Percentiles rank a stretch among this genome's conserved stretches.
Evolutionary conservation across 2,329 filamentous ascomycete species (phyloP).

Genomic region (Lecanoromycetidae sp.): DNA sequence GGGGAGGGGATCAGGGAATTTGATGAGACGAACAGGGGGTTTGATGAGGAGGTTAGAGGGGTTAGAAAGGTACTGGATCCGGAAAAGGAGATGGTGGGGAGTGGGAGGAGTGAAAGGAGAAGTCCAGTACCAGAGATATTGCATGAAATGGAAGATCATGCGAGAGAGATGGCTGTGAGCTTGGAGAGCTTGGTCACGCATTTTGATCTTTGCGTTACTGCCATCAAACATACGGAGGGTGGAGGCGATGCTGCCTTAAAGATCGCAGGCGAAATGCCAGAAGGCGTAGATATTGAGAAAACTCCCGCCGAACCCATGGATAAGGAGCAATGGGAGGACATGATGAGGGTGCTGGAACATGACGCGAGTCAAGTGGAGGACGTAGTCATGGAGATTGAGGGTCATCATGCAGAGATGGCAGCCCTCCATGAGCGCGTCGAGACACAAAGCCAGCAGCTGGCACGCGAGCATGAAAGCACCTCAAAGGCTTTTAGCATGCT

Average conservation of each 20-base stretch:
- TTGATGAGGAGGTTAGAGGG: conserved; percentile 59
- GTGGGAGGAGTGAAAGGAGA: conserved; percentile 21
- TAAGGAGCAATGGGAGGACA: conserved; percentile 64
- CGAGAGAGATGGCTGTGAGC: conserved; percentile 68
- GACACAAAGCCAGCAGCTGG: conserved; percentile 48
- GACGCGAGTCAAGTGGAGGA: conserved; percentile 49
- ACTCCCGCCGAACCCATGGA: conserved; percentile 51
- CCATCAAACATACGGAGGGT: conserved; percentile 79
- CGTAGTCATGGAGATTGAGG: conserved; percentile 56
- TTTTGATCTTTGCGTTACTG: conserved; percentile 86
- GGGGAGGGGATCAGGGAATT: conserved; percentile 49
- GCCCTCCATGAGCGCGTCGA: conserved; percentile 51
- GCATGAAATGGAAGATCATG: conserved; percentile 57
- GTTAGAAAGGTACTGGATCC: conserved; percentile 45
- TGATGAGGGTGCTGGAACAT: conserved; percentile 60
- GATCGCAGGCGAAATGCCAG: conserved; percentile 52
- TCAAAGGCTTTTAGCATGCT: conserved; percentile 54
- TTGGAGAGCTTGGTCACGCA: conserved; percentile 72
- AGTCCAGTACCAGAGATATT: conserved; percentile 43
- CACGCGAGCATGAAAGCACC: conserved; percentile 45
- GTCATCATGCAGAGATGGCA: conserved; percentile 67
- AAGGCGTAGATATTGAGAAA: conserved; percentile 34
- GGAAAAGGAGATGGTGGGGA: not conserved
- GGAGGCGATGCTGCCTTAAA: conserved; percentile 57
- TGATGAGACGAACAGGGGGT: conserved; percentile 45